Percentiles rank a stretch among this genome's conserved stretches.
These are phyloP conservation scores for Bjerkandera adusta DNA, from an alignment of 1,284 basidiomycete species.

Conservation along the genomic window DNA sequence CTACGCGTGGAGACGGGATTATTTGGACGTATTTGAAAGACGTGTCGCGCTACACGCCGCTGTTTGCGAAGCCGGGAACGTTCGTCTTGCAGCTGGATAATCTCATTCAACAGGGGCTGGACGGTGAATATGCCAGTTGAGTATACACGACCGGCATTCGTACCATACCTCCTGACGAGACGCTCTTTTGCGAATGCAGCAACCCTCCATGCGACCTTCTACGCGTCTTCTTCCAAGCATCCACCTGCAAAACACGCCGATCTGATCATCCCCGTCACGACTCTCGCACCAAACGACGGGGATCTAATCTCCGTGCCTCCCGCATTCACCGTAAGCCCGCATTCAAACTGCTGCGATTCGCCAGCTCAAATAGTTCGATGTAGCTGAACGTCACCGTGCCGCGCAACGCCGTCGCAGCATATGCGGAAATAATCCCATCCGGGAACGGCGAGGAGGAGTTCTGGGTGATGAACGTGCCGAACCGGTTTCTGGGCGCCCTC, in stretches of 20 bases:
- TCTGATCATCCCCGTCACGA: slow-evolving; percentile 66
- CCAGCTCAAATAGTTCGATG: slow-evolving; percentile 35
- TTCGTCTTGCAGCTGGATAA: slow-evolving; percentile 73
- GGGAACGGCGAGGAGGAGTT: slow-evolving; percentile 72
- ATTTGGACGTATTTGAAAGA: slow-evolving; percentile 76
- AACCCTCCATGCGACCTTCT: slow-evolving; percentile 67
- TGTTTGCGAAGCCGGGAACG: slow-evolving; percentile 59
- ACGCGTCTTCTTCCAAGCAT: slow-evolving; percentile 49
- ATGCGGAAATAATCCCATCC: slow-evolving; percentile 66
- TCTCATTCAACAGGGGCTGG: slow-evolving; percentile 45
- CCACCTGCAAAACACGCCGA: slow-evolving; percentile 60
- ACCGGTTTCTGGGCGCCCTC: slow-evolving; percentile 51
- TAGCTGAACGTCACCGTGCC: slow-evolving; percentile 53
- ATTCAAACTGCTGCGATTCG: no score
- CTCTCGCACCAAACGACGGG: slow-evolving; percentile 55
- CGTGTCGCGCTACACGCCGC: slow-evolving; percentile 63
- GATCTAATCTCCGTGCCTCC: slow-evolving; percentile 72
- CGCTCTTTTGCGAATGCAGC: slow-evolving; percentile 40
- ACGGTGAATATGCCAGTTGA: slow-evolving; percentile 8
- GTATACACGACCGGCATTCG: background rate
- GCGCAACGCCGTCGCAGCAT: slow-evolving; percentile 58
- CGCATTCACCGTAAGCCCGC: slow-evolving; percentile 52
- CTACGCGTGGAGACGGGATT: slow-evolving; percentile 42
- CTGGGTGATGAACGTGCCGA: slow-evolving; percentile 68
- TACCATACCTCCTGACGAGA: background rate